Evolutionary conservation across 192 early-diverging fungal species (phyloP), one percentile per base, ranked within the genome.

Genomic region (Umbelopsis sp.): DNA sequence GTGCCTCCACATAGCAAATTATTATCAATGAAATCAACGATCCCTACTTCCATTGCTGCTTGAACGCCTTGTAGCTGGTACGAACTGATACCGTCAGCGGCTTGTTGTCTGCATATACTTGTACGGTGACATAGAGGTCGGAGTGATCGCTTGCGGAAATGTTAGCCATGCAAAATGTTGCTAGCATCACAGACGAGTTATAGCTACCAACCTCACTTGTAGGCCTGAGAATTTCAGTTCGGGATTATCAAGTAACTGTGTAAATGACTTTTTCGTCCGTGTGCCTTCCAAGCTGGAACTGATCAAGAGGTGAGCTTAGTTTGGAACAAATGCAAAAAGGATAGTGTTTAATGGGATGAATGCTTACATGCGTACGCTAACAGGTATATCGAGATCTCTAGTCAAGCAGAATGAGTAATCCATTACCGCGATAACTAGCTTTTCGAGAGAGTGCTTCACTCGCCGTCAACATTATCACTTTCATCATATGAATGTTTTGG

Each of bases 381-480:
- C 81, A 29, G 82, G 81, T 12, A 87, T 65, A 71, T 91, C 82
- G 20, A 94, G 79, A 36, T 91, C 88, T 44, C 84, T 80, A 32
- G 90, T 86, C 14, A 90, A 74, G 68, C 89, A 91, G 71, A 86
- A 92, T 16, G 92, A 89, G 71, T 89, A 94, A 72, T 91, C 91
- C 77, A 83, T 88, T 20, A 76, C 29, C 26, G 31, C 12, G 14
- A 53, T 26, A 25, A 53, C 6, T 26, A 1, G 20, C 16, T 49
- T 17, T 21, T 7, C 20, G 0, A 20, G 4, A 0, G 16, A 1
- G 47, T 4, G 47, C 47, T 12, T 44, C 12, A n/a, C 43, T 12
- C 43, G 5, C 43, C 5, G 12, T 12, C 43, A 44, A 44, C 4
- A 17, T 17, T 49, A 9, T 12, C 20, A 17, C 47, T 49, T n/a